Evolutionary conservation across 2,329 filamentous ascomycete species (phyloP).

Genomic region (Nemania serpens): DNA sequence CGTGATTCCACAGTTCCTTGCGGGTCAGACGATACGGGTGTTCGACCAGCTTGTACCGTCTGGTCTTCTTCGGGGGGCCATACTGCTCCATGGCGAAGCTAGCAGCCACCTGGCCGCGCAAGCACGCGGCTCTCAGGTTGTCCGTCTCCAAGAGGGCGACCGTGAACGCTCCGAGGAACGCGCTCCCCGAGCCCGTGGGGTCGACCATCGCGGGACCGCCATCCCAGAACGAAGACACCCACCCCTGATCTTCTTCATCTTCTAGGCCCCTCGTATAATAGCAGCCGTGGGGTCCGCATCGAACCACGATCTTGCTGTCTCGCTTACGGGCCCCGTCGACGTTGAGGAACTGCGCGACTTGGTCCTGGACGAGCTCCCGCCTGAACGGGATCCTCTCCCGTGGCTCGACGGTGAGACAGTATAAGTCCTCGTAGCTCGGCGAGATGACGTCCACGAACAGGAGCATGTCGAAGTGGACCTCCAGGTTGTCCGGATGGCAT

Average conservation of each 20-base stretch:
- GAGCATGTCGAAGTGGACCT: background rate
- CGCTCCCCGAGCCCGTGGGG: constrained; percentile 6
- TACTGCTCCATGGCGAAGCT: constrained; percentile 17
- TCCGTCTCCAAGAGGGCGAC: background rate
- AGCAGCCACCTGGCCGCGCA: constrained; percentile 4
- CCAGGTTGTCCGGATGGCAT: background rate
- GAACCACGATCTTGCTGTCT: constrained; percentile 5
- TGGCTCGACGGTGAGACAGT: background rate
- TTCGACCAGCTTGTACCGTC: too few relatives aligned
- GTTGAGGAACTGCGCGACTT: background rate
- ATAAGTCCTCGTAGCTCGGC: background rate
- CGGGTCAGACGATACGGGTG: too few relatives aligned
- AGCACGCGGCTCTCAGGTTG: background rate
- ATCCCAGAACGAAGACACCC: background rate
- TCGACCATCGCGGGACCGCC: background rate
- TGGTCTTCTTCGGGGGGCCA: background rate
- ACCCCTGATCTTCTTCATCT: background rate
- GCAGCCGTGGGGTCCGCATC: constrained; percentile 8
- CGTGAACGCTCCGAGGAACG: constrained; percentile 19
- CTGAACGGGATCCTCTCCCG: too few relatives aligned
- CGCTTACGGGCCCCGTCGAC: background rate
- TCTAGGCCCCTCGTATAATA: background rate
- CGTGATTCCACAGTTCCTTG: background rate
- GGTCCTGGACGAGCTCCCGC: background rate
- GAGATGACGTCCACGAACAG: background rate